phyloP scores from a whole-genome alignment of 192 early-diverging fungal species.

The Coemansia sp. region DNA sequence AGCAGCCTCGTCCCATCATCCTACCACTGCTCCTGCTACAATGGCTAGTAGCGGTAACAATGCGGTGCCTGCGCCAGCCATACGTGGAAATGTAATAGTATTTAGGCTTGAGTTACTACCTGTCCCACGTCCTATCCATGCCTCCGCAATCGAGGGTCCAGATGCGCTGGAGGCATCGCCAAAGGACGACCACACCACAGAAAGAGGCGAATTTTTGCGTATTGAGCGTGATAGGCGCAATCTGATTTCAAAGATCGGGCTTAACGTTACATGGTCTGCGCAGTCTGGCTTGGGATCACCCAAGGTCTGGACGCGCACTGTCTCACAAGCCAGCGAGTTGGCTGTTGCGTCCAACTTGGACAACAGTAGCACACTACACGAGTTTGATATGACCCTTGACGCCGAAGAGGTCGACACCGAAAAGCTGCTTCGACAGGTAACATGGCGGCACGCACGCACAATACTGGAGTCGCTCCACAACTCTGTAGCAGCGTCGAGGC shows the following conservation, averaged over 20 bases:
- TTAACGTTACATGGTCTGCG: slow-evolving; percentile 34
- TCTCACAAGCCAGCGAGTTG: slow-evolving; percentile 19
- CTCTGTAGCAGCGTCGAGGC: slow-evolving; percentile 15
- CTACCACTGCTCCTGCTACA: slow-evolving; percentile 7
- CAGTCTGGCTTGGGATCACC: slow-evolving; percentile 22
- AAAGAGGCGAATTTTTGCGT: slow-evolving; percentile 22
- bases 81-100: slow-evolving; percentile 24
- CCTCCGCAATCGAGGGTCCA: slow-evolving; percentile 22
- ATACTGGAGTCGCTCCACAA: slow-evolving; percentile 33
- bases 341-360: background rate
- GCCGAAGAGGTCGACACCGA: slow-evolving; percentile 28
- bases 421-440: slow-evolving; percentile 32
- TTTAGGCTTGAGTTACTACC: slow-evolving; percentile 25
- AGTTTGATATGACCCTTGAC: slow-evolving; percentile 20
- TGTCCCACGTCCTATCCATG: slow-evolving; percentile 45
- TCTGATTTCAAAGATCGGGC: slow-evolving; percentile 40
- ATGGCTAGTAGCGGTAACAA: background rate
- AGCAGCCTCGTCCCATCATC: slow-evolving; percentile 11
- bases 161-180: slow-evolving; percentile 16
- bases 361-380: slow-evolving; percentile 3
- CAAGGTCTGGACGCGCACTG: slow-evolving; percentile 37
- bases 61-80: background rate
- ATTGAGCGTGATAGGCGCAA: slow-evolving; percentile 42
- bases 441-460: slow-evolving; percentile 36
- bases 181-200: background rate